A percentile compares a stretch with the other conserved stretches of the same genome.
Evolutionary conservation across 2,329 filamentous ascomycete genomes (phyloP).

Genomic region (Pseudogymnoascus sp.): DNA sequence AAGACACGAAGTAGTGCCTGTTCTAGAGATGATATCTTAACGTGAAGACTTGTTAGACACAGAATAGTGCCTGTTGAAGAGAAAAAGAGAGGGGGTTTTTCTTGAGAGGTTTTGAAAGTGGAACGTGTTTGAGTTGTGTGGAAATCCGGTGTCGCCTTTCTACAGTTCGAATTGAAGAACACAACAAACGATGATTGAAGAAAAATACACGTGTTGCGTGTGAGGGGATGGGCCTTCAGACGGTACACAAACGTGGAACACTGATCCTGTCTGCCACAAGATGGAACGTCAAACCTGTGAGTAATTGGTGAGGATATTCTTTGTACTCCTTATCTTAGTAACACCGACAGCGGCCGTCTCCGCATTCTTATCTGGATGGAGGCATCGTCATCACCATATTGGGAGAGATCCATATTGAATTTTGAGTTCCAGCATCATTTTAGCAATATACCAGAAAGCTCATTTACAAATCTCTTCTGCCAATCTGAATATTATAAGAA

Average conservation of each 20-base stretch:
- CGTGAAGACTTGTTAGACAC: background rate
- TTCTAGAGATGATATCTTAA: background rate
- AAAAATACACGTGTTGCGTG: background rate
- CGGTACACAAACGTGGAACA: background rate
- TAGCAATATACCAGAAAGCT: background rate
- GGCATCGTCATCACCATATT: background rate
- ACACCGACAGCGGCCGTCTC: background rate
- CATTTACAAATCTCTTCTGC: background rate
- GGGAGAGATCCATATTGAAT: background rate
- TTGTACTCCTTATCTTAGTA: conserved; percentile 2
- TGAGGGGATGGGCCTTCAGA: background rate
- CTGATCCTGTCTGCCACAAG: background rate
- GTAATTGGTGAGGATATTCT: background rate
- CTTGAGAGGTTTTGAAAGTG: background rate
- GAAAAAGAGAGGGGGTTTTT: background rate
- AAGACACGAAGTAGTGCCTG: background rate
- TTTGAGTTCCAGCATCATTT: background rate
- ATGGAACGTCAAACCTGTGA: background rate
- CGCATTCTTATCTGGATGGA: background rate
- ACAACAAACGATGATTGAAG: background rate
- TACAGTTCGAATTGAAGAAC: background rate
- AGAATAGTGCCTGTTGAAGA: background rate
- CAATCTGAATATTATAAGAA: background rate
- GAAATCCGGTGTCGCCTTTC: background rate
- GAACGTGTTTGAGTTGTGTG: background rate